Evolutionary conservation across 2,329 filamentous ascomycete genomes (phyloP).

Genomic region (Venturia effusa): DNA sequence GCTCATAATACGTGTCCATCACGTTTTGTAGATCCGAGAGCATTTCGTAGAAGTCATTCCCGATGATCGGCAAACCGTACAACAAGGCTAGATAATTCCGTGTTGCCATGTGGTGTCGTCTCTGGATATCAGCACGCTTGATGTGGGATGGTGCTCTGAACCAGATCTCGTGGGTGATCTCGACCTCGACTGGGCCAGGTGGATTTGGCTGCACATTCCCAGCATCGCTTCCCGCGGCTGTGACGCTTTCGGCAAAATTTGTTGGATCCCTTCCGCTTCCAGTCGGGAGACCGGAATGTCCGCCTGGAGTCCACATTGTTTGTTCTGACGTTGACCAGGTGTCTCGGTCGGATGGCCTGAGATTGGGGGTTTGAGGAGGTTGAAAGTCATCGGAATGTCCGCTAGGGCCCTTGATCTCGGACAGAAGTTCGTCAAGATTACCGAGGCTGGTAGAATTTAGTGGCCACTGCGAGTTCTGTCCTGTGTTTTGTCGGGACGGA

Average conservation of each 20-base stretch:
- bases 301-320: constrained; percentile 1
- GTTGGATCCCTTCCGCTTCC: background rate
- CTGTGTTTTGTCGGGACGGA: constrained; percentile 3
- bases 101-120: constrained; percentile 53
- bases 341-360: background rate
- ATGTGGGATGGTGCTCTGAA: constrained; percentile 47
- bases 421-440: constrained; percentile 10
- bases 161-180: constrained; percentile 41
- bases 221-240: background rate
- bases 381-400: background rate
- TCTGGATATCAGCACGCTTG: constrained; percentile 34
- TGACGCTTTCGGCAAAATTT: background rate
- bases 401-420: background rate
- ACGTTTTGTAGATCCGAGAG: constrained; percentile 51
- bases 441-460: constrained; percentile 8
- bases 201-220: background rate
- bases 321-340: constrained; percentile 11
- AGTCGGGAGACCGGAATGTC: background rate
- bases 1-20: constrained; percentile 44
- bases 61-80: constrained; percentile 51
- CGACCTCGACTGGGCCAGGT: constrained; percentile 9
- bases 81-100: constrained; percentile 59
- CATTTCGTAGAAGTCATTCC: constrained; percentile 51
- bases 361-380: background rate
- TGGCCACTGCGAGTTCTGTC: constrained; percentile 4